Base-by-base conservation (phyloP, 1,139 yeast species). In the Pichia sp. region DNA sequence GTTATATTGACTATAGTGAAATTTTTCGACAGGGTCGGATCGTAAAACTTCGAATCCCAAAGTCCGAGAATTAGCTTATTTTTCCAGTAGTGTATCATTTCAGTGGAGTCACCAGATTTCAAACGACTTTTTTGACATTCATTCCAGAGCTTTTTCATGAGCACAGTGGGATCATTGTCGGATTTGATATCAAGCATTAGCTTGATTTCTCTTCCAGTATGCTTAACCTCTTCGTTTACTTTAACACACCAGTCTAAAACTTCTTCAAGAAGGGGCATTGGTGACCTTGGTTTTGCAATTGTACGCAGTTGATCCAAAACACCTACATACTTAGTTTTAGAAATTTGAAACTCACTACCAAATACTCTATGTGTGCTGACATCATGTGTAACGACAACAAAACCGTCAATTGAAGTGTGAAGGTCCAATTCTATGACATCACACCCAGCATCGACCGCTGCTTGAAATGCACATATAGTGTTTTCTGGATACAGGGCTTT, bases 161-260 rank as follows among this genome's bases (percentile, higher is more conserved):
- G 10, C 8, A 15, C 34, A 8, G 7, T 11, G 1, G 71, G 69
- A 38, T 85, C 82, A 65, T 90, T 89, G 52, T 81, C 78, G 23
- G 82, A 74, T 71, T 93, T 93, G 64, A 92, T 82, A 67, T 93
- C 99, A 60, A 93, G 74, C 90, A 90, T 87, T 54, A 90, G 69
- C 61, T 76, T 76, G 26, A 77, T 50, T 64, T 61, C 16, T 64
- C 67, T 43, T 61, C 49, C 49, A 0, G 53, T 43, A 62, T 49
- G 53, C 43, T 68, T 68, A 2, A 26, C 8, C 7, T 45, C 10
- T 19, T 50, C 50, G 38, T 56, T 56, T 56, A 80, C 78, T 4
- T 69, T 64, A 4, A 74, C 70, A 59, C 82, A 76, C 88, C 95
- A 85, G 29, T 71, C 62, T 13, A 89, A 73, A 1, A 87, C 73